Conservation (phyloP, 1,284 basidiomycete species). For the Trichosporon ovoides region DNA sequence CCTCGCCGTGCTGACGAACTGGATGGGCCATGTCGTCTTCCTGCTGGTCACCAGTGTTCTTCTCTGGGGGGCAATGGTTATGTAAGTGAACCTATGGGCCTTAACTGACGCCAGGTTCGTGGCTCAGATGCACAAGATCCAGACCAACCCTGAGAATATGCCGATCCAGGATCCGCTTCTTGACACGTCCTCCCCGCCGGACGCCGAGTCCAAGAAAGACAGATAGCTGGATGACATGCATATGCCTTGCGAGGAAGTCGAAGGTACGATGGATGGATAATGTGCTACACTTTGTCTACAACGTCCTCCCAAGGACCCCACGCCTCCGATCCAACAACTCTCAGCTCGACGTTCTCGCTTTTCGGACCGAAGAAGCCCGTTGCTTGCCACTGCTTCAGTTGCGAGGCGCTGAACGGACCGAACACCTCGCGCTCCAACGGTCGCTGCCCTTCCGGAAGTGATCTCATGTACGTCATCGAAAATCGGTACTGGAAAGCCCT, state of each 20-base stretch:
- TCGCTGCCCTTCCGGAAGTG: slow-evolving; percentile 42
- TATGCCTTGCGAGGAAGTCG: neutral
- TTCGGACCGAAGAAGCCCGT: slow-evolving; percentile 47
- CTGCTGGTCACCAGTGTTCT: slow-evolving; percentile 31
- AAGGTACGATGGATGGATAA: neutral
- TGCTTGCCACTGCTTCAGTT: slow-evolving; percentile 41
- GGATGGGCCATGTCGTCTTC: slow-evolving; percentile 43
- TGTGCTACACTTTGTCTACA: slow-evolving; percentile 17
- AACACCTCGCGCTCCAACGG: slow-evolving; percentile 49
- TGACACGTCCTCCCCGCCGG: slow-evolving; percentile 4
- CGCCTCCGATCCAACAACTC: slow-evolving; percentile 24
- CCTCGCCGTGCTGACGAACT: slow-evolving; percentile 38
- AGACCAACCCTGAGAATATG: slow-evolving; percentile 40
- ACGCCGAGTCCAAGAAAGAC: slow-evolving; percentile 30
- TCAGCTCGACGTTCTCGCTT: slow-evolving; percentile 48
- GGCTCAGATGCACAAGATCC: slow-evolving; percentile 39
- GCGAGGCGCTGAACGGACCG: slow-evolving; percentile 45
- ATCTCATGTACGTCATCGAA: slow-evolving; percentile 43
- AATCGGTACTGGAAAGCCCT: slow-evolving; percentile 48
- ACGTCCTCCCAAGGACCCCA: slow-evolving; percentile 45
- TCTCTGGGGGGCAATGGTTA: slow-evolving; percentile 45
- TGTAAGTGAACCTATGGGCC: slow-evolving; percentile 23
- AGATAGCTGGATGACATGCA: slow-evolving; percentile 15
- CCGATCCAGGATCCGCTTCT: slow-evolving; percentile 20
- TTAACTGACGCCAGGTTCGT: slow-evolving; percentile 37